Conservation (phyloP, 164 flowering plant species). For the Protea cynaroides region DNA sequence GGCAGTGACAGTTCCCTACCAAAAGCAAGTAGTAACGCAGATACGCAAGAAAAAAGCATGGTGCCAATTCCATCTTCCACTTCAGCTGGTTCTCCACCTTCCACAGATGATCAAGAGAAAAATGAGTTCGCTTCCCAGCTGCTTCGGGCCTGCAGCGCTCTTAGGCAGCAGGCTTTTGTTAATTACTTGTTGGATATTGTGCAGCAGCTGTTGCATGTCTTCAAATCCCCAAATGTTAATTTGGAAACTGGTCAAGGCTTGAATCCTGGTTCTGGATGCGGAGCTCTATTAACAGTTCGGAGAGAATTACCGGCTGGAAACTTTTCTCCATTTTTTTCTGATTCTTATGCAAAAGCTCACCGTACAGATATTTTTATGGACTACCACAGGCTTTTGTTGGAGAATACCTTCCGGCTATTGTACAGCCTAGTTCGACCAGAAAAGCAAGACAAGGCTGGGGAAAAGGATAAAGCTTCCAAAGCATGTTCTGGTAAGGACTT, state of each 20-base stretch:
- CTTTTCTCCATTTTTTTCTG: slow-evolving; percentile 95
- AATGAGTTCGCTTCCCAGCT: slow-evolving; percentile 77
- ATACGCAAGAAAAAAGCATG: slow-evolving; percentile 49
- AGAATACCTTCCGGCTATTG: slow-evolving; percentile 81
- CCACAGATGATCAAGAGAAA: slow-evolving; percentile 61
- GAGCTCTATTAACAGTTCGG: slow-evolving; percentile 74
- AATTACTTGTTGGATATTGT: slow-evolving; percentile 88
- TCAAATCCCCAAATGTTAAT: slow-evolving; percentile 65
- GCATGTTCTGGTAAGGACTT: slow-evolving; percentile 61
- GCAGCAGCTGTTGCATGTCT: slow-evolving; percentile 79
- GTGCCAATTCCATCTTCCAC: slow-evolving; percentile 29
- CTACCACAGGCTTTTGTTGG: slow-evolving; percentile 80
- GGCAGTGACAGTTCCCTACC: slow-evolving; percentile 55
- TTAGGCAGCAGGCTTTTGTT: slow-evolving; percentile 86
- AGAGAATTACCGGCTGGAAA: slow-evolving; percentile 96
- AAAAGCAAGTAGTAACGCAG: slow-evolving; percentile 49
- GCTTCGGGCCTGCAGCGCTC: slow-evolving; percentile 69
- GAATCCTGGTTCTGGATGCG: slow-evolving; percentile 77
- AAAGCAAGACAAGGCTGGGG: slow-evolving; percentile 83
- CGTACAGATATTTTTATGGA: slow-evolving; percentile 83
- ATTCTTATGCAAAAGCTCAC: slow-evolving; percentile 94
- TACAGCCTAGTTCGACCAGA: slow-evolving; percentile 95
- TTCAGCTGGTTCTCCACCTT: slow-evolving; percentile 29
- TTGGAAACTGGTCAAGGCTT: slow-evolving; percentile 42
- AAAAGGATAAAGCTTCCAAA: slow-evolving; percentile 75